A percentile compares a stretch with the other conserved stretches of the same genome.
These are phyloP conservation scores for Rhodotorula sp. DNA, from an alignment of 1,284 basidiomycete genomes.

Conservation along the genomic window DNA sequence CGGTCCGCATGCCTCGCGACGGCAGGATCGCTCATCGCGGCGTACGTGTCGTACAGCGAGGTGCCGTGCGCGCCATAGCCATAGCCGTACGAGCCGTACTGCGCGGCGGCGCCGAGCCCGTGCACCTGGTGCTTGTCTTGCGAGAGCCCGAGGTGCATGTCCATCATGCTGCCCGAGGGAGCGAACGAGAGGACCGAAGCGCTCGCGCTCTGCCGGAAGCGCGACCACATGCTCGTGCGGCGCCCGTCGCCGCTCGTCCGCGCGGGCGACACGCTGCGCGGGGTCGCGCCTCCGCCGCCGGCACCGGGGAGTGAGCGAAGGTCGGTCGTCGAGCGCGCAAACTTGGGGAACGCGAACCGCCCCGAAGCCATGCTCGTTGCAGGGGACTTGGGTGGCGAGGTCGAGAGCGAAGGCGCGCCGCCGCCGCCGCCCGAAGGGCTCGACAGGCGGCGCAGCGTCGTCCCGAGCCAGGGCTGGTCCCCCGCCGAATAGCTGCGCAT, in stretches of 20 bases:
- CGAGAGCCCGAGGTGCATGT: slow-evolving; percentile 53
- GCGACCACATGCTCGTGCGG: slow-evolving; percentile 33
- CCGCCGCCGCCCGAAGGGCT: slow-evolving; percentile 4
- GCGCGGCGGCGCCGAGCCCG: slow-evolving; percentile 19
- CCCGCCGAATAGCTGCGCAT: slow-evolving; percentile 36
- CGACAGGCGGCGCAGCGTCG: slow-evolving; percentile 31
- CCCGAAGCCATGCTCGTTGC: slow-evolving; percentile 33
- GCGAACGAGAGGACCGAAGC: slow-evolving; percentile 49
- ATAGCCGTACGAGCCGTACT: slow-evolving; percentile 21
- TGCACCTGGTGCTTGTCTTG: slow-evolving; percentile 43
- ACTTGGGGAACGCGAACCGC: slow-evolving; percentile 29
- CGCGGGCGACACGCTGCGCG: slow-evolving; percentile 32
- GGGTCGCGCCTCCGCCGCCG: slow-evolving; percentile 15
- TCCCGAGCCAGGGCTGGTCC: slow-evolving; percentile 42
- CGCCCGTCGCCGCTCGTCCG: slow-evolving; percentile 31
- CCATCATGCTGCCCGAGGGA: slow-evolving; percentile 52
- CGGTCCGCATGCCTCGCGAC: slow-evolving; percentile 34
- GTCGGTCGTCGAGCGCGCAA: slow-evolving; percentile 39
- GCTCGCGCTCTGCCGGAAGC: slow-evolving; percentile 41
- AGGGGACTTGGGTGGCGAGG: slow-evolving; percentile 43
- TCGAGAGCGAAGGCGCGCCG: slow-evolving; percentile 15
- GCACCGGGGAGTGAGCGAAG: slow-evolving; percentile 20
- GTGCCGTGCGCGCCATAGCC: background rate
- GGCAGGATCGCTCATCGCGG: slow-evolving; percentile 32
- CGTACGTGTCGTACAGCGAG: slow-evolving; percentile 32